A percentile compares a stretch with the other conserved stretches of the same genome.
Conservation (phyloP, 2,329 filamentous ascomycete species). For the Capronia epimyces region DNA sequence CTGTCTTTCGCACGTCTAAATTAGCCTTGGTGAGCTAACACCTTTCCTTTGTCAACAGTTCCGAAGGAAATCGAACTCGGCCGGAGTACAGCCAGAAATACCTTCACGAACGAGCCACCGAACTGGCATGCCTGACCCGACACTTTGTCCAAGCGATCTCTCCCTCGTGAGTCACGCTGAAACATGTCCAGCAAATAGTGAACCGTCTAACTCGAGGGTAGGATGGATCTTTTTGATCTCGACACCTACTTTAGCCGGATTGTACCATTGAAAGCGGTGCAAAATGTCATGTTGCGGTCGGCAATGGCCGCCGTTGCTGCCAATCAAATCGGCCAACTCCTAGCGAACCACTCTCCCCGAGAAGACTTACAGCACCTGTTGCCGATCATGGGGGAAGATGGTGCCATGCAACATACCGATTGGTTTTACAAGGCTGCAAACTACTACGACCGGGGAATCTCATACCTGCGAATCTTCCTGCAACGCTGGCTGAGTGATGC, state of each 20-base stretch:
- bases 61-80: conserved; percentile 17
- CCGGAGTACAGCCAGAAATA: conserved; percentile 26
- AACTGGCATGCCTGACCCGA: conserved; percentile 37
- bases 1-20: not conserved
- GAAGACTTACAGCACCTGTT: conserved; percentile 20
- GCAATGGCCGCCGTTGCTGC: conserved; percentile 38
- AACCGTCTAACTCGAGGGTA: conserved; percentile 4
- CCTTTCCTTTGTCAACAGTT: conserved; percentile 5
- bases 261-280: conserved; percentile 36
- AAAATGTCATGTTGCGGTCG: conserved; percentile 34
- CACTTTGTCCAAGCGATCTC: conserved; percentile 36
- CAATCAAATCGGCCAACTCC: conserved; percentile 34
- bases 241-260: conserved; percentile 38
- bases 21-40: not conserved
- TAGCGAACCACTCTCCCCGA: conserved; percentile 18
- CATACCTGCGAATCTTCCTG: conserved; percentile 42
- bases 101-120: conserved; percentile 25
- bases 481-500: conserved; percentile 34
- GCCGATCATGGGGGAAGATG: conserved; percentile 18
- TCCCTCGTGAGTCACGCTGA: conserved; percentile 27
- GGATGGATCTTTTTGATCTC: conserved; percentile 40
- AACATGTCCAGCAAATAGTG: not conserved
- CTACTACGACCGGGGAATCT: conserved; percentile 56
- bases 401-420: conserved; percentile 39
- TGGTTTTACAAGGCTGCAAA: conserved; percentile 58